These are phyloP conservation scores for Fraxinus dipetala DNA, from an alignment of 305 asterid species.

Conservation along the genomic window DNA sequence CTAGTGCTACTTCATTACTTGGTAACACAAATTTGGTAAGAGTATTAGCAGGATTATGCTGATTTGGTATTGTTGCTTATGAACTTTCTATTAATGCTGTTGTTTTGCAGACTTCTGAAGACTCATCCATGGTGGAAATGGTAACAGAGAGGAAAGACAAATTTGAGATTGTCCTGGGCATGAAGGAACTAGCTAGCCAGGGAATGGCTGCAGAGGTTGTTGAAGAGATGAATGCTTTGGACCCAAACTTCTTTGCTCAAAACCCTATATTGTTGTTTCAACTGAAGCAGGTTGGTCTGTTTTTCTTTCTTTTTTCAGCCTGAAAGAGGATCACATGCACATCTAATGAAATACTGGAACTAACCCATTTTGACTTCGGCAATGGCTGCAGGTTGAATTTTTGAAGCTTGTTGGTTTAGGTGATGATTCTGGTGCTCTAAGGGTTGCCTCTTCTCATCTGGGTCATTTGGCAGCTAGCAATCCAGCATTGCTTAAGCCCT, in stretches of 20 bases:
- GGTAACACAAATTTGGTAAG: constrained; percentile 36
- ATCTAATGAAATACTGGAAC: background rate
- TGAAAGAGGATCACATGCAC: background rate
- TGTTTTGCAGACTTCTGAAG: constrained; percentile 51
- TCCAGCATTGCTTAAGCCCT: constrained; percentile 71
- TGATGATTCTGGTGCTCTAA: constrained; percentile 71
- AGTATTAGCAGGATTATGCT: constrained; percentile 16
- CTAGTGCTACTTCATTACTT: constrained; percentile 31
- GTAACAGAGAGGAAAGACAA: constrained; percentile 45
- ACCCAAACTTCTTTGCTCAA: constrained; percentile 67
- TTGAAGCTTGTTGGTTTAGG: constrained; percentile 69
- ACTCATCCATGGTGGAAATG: constrained; percentile 36
- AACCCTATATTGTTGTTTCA: constrained; percentile 77
- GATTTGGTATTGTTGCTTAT: constrained; percentile 9
- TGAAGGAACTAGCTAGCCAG: constrained; percentile 75
- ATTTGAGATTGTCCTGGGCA: constrained; percentile 56
- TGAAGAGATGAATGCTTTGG: constrained; percentile 71
- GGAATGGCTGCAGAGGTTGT: constrained; percentile 94
- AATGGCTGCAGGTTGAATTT: constrained; percentile 76
- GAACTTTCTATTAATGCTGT: constrained; percentile 20
- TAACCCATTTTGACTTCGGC: constrained; percentile 17
- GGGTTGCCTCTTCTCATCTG: constrained; percentile 77
- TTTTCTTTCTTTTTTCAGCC: constrained; percentile 6
- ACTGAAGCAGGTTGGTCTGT: constrained; percentile 71
- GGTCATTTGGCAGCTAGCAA: constrained; percentile 89